These are phyloP conservation scores for Otatea glauca DNA, from an alignment of 176 grass and related monocot genomes.

Conservation along the genomic window DNA sequence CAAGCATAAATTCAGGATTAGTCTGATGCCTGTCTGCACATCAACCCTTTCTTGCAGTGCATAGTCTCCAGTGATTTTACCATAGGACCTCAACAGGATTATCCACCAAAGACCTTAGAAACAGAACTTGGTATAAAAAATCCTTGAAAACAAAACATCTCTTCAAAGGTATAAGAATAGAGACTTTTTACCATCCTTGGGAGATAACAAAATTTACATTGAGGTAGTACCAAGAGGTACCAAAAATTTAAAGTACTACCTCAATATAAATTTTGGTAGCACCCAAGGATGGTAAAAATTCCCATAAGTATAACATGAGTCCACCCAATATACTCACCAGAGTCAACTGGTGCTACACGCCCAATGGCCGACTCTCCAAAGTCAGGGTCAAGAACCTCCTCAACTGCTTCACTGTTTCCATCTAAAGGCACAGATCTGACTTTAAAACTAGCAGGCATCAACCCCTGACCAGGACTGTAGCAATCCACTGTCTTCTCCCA, in stretches of 20 bases:
- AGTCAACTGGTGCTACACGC: constrained; percentile 95
- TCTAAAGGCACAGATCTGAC: constrained; percentile 90
- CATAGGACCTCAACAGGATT: constrained; percentile 87
- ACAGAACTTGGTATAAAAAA: constrained; percentile 26
- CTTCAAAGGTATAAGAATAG: constrained; percentile 12
- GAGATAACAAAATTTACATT: no score
- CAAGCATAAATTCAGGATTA: constrained; percentile 92
- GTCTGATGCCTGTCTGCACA: constrained; percentile 89
- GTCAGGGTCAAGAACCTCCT: constrained; percentile 96
- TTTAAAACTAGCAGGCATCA: constrained; percentile 99
- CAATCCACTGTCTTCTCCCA: constrained; percentile 98
- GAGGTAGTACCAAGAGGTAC: no score
- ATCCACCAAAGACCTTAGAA: constrained; percentile 96
- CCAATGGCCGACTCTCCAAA: constrained; percentile 97
- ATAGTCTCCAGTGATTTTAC: constrained; percentile 93
- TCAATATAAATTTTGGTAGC: no score
- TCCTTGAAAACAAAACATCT: background rate
- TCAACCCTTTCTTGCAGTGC: constrained; percentile 94
- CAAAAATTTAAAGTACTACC: no score
- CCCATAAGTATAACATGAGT: constrained; percentile 21
- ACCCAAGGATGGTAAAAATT: no score
- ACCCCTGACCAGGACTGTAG: constrained; percentile 88
- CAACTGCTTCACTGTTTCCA: constrained; percentile 92
- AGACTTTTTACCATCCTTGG: no score
- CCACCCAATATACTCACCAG: constrained; percentile 57